Evolutionary conservation across 106 monocot species (phyloP).

Genomic region (Dendrobium chrysotoxum): DNA sequence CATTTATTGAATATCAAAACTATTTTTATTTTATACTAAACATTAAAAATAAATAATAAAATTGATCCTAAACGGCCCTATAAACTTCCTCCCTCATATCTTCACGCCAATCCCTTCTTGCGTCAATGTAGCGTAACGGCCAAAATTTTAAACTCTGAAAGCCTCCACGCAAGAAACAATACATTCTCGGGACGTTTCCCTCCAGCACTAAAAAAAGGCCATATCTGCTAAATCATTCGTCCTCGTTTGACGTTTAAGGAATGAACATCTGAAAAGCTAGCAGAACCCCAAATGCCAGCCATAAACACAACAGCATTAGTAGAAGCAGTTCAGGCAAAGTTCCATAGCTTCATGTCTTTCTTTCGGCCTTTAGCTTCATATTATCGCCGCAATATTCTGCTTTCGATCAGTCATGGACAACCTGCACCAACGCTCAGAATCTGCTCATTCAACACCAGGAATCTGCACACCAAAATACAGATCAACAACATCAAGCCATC

Average conservation of each 20-base stretch:
- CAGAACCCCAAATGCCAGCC: too few relatives aligned
- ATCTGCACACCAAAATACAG: slow-evolving; percentile 3
- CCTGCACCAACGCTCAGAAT: neutral
- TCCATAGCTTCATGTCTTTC: slow-evolving; percentile 6
- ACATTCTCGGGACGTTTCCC: neutral
- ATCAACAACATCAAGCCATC: neutral
- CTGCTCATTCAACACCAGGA: neutral
- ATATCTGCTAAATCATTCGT: too few relatives aligned
- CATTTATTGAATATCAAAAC: too few relatives aligned
- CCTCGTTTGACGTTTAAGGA: neutral
- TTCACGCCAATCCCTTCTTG: neutral
- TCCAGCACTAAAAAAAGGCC: too few relatives aligned
- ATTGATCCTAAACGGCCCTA: too few relatives aligned
- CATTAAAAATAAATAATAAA: too few relatives aligned
- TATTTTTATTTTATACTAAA: too few relatives aligned
- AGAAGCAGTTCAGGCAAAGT: too few relatives aligned
- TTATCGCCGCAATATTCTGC: slow-evolving; percentile 6
- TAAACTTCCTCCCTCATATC: neutral
- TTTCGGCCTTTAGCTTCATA: slow-evolving; percentile 17
- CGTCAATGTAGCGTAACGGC: neutral
- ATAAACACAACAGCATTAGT: too few relatives aligned
- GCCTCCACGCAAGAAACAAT: neutral
- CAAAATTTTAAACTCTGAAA: neutral
- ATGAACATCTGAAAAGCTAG: neutral
- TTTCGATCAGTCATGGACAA: neutral